These are phyloP conservation scores for Osmanthus fragrans DNA, from an alignment of 257 asterid species.

Conservation along the genomic window DNA sequence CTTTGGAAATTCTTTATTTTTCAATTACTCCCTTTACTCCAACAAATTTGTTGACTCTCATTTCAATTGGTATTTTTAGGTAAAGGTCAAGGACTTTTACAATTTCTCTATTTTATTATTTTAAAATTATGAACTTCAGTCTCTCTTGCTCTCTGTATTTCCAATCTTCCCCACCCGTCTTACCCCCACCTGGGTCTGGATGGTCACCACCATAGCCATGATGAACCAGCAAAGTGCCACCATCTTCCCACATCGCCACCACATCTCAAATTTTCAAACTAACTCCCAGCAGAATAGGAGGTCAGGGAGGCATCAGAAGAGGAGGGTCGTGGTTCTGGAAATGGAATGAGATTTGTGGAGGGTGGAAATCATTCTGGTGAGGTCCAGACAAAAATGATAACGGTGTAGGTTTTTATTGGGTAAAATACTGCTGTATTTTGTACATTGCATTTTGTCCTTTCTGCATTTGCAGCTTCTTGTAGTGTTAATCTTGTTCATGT, in stretches of 20 bases:
- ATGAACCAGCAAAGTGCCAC: neutral
- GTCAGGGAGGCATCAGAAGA: too few species aligned
- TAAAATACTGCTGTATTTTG: neutral
- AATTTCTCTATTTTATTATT: neutral
- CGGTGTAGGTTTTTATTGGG: neutral
- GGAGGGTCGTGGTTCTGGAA: too few species aligned
- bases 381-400: neutral
- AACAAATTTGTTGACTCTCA: neutral
- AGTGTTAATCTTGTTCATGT: slow-evolving; percentile 5
- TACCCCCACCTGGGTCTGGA: neutral
- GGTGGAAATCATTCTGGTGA: neutral
- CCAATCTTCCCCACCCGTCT: neutral
- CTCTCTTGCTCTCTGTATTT: neutral
- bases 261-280: too few species aligned
- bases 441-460: neutral
- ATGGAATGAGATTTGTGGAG: neutral
- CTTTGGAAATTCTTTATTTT: slow-evolving; percentile 3
- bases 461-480: neutral
- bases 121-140: neutral
- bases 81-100: neutral
- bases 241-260: neutral
- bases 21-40: neutral
- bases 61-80: neutral
- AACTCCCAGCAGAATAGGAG: too few species aligned
- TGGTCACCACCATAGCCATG: neutral